phyloP scores from a whole-genome alignment of 345 rosid species.

The Rhodamnia rubescens region DNA sequence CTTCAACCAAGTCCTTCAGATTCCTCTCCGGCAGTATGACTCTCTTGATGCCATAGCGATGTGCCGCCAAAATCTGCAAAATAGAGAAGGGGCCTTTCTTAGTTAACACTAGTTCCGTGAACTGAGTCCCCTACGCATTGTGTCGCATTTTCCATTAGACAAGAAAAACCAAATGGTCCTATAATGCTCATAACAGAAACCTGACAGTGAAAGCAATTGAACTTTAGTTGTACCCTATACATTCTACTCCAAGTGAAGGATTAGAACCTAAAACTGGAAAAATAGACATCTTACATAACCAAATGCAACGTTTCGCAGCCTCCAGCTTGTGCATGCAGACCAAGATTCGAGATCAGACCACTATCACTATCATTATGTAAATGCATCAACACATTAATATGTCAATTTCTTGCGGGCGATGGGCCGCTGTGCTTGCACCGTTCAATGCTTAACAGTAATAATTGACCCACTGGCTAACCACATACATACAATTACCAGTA shows the following conservation, averaged over 20 bases:
- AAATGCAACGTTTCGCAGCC: not conserved
- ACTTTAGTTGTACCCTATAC: not conserved
- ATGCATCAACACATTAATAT: not conserved
- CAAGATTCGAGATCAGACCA: not conserved
- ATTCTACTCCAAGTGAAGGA: not conserved
- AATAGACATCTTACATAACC: not conserved
- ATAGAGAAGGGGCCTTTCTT: not conserved
- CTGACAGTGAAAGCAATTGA: not conserved
- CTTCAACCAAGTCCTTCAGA: conserved; percentile 89
- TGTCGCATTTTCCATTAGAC: not conserved
- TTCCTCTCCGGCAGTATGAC: conserved; percentile 95
- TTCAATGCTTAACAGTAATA: not conserved
- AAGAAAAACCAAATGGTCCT: not conserved
- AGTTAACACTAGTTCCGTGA: not conserved
- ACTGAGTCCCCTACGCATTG: not conserved
- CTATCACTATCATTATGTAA: not conserved
- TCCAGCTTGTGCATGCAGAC: not conserved
- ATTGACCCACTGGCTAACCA: not conserved
- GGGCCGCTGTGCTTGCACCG: not conserved
- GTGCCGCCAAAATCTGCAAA: conserved; percentile 91
- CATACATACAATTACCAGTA: not conserved
- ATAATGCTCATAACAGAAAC: not conserved
- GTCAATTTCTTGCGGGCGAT: not conserved
- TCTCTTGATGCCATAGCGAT: conserved; percentile 81
- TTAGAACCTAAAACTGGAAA: not conserved